phyloP scores from a whole-genome alignment of 352 stramenopile genomes.

The Phytopythium kandeliae region DNA sequence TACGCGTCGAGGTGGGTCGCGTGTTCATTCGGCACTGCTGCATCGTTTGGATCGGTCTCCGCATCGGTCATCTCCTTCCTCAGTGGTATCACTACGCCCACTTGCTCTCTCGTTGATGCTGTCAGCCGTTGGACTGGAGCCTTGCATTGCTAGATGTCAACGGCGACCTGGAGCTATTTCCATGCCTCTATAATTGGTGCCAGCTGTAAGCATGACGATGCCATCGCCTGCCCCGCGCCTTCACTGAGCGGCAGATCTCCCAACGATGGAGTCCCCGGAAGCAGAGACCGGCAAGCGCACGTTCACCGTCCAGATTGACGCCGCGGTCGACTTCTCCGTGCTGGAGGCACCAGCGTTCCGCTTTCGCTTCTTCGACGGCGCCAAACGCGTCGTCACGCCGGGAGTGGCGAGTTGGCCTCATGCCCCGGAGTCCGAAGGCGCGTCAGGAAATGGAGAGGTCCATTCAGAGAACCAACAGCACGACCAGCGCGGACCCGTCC shows the following conservation, averaged over 20 bases:
- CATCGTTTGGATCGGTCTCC: too few species aligned
- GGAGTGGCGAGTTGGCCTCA: constrained; percentile 10
- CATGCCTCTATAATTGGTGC: constrained; percentile 2
- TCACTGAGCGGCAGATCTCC: not conserved
- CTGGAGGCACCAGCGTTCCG: constrained; percentile 55
- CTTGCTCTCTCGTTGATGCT: too few species aligned
- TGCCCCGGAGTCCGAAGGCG: not conserved
- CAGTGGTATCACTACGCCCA: too few species aligned
- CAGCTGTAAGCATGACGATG: not conserved
- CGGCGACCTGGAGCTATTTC: too few species aligned
- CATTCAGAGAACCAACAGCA: constrained; percentile 2
- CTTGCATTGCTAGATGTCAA: too few species aligned
- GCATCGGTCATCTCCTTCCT: too few species aligned
- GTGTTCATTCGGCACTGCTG: too few species aligned
- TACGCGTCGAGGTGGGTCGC: too few species aligned
- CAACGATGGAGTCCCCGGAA: not conserved
- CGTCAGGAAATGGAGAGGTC: constrained; percentile 3
- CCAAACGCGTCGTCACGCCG: constrained; percentile 42
- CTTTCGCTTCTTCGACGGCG: constrained; percentile 64
- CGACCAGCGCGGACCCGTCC: not conserved
- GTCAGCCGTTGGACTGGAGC: too few species aligned
- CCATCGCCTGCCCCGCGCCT: not conserved
- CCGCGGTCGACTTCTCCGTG: constrained; percentile 23
- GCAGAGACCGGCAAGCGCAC: constrained; percentile 33
- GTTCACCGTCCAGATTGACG: constrained; percentile 62